Evolutionary conservation across 2,329 filamentous ascomycete genomes (phyloP), one percentile per base, ranked within the genome.

Genomic region (Fusarium subglutinans): DNA sequence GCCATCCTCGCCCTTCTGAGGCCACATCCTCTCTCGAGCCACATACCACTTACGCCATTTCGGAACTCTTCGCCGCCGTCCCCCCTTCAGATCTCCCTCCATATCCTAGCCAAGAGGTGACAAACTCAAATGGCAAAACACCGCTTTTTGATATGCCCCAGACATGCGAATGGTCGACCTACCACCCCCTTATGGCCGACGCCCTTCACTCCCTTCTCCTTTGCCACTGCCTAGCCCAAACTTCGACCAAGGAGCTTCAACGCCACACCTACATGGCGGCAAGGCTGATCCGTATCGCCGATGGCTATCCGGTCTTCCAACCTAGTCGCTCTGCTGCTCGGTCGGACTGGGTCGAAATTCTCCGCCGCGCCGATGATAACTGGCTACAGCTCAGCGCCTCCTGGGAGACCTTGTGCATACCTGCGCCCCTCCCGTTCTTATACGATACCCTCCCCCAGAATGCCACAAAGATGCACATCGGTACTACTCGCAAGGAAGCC

Each of bases 201-300:
- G 92, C 92, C 3, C 87, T 97, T 2, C 94, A 97, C 81, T 92
- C 91, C 9, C 83, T 96, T 4, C 89, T 97, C 14, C 88, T 97
- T 45, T 93, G 91, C 74, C 94, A 97, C 81, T 89, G 89, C n/a
- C 89, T 97, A 15, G 83, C 94, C 13, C 94, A 96, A 81, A 97
- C 94, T 1, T 93, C 93, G 0, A 82, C 89, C 17, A 94, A 93
- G 76, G 94, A 96, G 80, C 88, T 95, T 40, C 89, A 91, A 56
- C 92, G 94, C 41, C 93, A 96, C 79, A 93, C 93, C 1, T 88
- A 94, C 84, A 96, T 95, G 88, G 94, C 92, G 9, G 93, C 94
- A 22, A 90, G 94, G 10, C 86, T 96, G 5, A 88, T 90, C 9
- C 89, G 93, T 26, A 87, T 96, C 30, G 91, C 90, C 55, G 93